Evolutionary conservation across 2,329 filamentous ascomycete species (phyloP).

Genomic region (Fusarium tricinctum): DNA sequence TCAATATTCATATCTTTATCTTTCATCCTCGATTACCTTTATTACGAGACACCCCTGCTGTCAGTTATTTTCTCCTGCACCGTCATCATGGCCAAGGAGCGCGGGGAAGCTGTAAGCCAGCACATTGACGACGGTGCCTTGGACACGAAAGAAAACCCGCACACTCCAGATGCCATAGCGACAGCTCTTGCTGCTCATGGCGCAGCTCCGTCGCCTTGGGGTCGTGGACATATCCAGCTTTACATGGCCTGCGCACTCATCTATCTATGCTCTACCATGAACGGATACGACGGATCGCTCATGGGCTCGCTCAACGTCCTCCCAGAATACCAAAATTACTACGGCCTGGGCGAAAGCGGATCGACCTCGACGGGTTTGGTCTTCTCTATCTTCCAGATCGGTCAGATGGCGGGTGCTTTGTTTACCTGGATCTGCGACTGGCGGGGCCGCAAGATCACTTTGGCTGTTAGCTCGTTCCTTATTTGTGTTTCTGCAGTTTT

Average conservation of each 20-base stretch:
- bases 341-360: constrained; percentile 43
- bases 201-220: constrained; percentile 8
- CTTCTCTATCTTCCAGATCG: constrained; percentile 61
- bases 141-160: background rate
- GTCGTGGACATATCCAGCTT: constrained; percentile 25
- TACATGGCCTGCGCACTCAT: constrained; percentile 36
- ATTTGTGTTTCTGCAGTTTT: constrained; percentile 36
- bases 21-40: too few relatives aligned
- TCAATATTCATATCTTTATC: background rate
- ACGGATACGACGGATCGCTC: constrained; percentile 59
- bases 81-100: background rate
- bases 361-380: constrained; percentile 59
- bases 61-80: too few relatives aligned
- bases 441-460: constrained; percentile 59
- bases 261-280: constrained; percentile 59
- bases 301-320: constrained; percentile 62
- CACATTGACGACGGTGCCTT: background rate
- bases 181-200: background rate
- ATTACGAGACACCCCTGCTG: background rate
- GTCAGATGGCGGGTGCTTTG: constrained; percentile 59
- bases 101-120: background rate
- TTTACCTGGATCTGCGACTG: constrained; percentile 62
- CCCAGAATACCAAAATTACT: constrained; percentile 17
- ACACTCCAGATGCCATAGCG: background rate
- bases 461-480: constrained; percentile 62